phyloP scores from a whole-genome alignment of 1,284 basidiomycete species.

The Irpex sp. region DNA sequence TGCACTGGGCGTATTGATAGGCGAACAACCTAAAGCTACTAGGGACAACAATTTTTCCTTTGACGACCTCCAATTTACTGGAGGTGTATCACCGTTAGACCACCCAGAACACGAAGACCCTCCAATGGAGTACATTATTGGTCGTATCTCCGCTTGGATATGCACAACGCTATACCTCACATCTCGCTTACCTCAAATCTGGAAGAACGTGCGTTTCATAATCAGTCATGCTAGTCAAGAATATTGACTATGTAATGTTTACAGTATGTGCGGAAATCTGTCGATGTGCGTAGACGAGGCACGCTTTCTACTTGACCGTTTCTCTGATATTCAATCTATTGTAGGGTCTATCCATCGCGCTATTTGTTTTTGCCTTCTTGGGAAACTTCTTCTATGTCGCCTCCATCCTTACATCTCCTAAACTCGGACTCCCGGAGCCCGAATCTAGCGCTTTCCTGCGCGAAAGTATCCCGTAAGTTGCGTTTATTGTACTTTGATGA shows the following conservation, averaged over 20 bases:
- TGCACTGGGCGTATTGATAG: not conserved
- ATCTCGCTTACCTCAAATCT: conserved; percentile 90
- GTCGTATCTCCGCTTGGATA: conserved; percentile 87
- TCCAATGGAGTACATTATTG: conserved; percentile 61
- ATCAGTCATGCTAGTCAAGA: conserved; percentile 1
- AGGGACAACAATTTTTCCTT: conserved; percentile 3
- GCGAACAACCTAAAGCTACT: not conserved
- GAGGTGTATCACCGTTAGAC: conserved; percentile 11
- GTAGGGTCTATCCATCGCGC: conserved; percentile 85
- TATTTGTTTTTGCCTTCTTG: conserved; percentile 89
- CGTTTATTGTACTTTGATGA: not conserved
- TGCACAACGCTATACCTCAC: conserved; percentile 91
- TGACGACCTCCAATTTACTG: conserved; percentile 8
- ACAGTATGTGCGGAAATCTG: conserved; percentile 86
- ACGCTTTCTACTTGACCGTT: no score
- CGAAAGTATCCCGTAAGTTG: conserved; percentile 71
- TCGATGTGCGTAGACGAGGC: conserved; percentile 52
- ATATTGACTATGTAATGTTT: not conserved
- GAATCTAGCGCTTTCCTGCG: conserved; percentile 56
- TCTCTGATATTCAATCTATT: no score
- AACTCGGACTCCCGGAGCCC: conserved; percentile 48
- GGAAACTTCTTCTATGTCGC: conserved; percentile 90
- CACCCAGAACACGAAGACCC: conserved; percentile 27
- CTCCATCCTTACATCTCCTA: conserved; percentile 73
- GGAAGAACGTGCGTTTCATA: conserved; percentile 84